These are phyloP conservation scores for Leccinum imitatum DNA, from an alignment of 768 basidiomycete species.

Conservation along the genomic window DNA sequence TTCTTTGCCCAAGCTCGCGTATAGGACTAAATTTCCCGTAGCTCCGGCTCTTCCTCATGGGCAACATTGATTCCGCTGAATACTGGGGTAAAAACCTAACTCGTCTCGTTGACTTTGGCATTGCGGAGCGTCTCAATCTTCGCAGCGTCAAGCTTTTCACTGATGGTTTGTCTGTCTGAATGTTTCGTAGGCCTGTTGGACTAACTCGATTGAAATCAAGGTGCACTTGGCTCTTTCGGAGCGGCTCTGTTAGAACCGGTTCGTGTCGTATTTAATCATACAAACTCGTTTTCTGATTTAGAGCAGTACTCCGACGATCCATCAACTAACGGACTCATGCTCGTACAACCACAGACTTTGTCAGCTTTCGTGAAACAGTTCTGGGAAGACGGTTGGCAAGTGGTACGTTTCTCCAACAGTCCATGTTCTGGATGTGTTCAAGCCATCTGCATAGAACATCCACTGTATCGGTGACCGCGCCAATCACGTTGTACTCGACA, in stretches of 20 bases:
- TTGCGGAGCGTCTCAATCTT: slow-evolving; percentile 50
- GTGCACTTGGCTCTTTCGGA: slow-evolving; percentile 90
- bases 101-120: slow-evolving; percentile 58
- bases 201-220: slow-evolving; percentile 34
- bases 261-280: not conserved
- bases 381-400: slow-evolving; percentile 78
- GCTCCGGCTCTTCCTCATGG: slow-evolving; percentile 67
- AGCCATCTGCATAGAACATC: slow-evolving; percentile 58
- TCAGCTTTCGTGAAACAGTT: slow-evolving; percentile 56
- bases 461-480: slow-evolving; percentile 90
- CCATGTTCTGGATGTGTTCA: not conserved
- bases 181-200: not conserved
- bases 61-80: slow-evolving; percentile 44
- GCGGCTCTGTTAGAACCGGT: slow-evolving; percentile 79
- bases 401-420: slow-evolving; percentile 48
- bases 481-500: slow-evolving; percentile 78
- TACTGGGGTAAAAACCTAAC: slow-evolving; percentile 69
- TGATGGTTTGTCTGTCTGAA: slow-evolving; percentile 52
- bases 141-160: slow-evolving; percentile 73
- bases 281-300: not conserved
- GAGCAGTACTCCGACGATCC: slow-evolving; percentile 74
- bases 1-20: not conserved
- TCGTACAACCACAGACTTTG: slow-evolving; percentile 53
- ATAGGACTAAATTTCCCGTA: slow-evolving; percentile 21
- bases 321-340: slow-evolving; percentile 67